Percentiles rank a stretch among this genome's conserved stretches.
These are phyloP conservation scores for Trichocladium antarcticum DNA, from an alignment of 495 filamentous ascomycete genomes.

Conservation along the genomic window DNA sequence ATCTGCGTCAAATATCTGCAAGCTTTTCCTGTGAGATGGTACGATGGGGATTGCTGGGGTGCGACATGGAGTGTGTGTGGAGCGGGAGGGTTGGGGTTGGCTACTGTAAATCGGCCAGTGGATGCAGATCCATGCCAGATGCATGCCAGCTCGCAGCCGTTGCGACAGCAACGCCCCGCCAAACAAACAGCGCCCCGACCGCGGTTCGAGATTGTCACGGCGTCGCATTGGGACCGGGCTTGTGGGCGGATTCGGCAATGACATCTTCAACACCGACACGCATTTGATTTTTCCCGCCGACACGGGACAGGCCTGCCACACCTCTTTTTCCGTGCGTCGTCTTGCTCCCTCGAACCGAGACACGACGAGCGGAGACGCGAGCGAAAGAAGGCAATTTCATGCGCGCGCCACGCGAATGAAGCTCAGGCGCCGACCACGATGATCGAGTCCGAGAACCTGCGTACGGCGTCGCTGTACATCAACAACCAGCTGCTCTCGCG, in stretches of 20 bases:
- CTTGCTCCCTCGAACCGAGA: no score
- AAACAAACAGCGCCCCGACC: slow-evolving; percentile 18
- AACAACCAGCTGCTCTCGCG: slow-evolving; percentile 90
- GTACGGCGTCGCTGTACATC: slow-evolving; percentile 85
- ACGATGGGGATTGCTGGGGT: slow-evolving; percentile 8
- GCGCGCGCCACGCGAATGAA: no score
- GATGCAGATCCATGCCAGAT: slow-evolving; percentile 2
- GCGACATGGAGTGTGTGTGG: background rate
- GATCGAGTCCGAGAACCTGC: slow-evolving; percentile 73
- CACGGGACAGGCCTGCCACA: background rate
- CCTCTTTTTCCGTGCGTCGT: no score
- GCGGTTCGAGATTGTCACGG: slow-evolving; percentile 10
- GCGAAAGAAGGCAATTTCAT: no score
- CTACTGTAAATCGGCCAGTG: background rate
- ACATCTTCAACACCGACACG: background rate
- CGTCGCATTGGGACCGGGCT: slow-evolving; percentile 7
- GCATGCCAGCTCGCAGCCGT: no score
- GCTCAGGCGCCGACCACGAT: slow-evolving; percentile 15
- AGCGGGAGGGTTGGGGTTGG: slow-evolving; percentile 12
- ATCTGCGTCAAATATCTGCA: slow-evolving; percentile 3
- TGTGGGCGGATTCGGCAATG: slow-evolving; percentile 1
- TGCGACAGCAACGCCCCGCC: slow-evolving; percentile 23
- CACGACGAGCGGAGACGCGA: no score
- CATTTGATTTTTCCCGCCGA: slow-evolving; percentile 5
- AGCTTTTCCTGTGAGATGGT: slow-evolving; percentile 1